Conservation (phyloP, 164 flowering plant species). For the Vitis cinerea region DNA sequence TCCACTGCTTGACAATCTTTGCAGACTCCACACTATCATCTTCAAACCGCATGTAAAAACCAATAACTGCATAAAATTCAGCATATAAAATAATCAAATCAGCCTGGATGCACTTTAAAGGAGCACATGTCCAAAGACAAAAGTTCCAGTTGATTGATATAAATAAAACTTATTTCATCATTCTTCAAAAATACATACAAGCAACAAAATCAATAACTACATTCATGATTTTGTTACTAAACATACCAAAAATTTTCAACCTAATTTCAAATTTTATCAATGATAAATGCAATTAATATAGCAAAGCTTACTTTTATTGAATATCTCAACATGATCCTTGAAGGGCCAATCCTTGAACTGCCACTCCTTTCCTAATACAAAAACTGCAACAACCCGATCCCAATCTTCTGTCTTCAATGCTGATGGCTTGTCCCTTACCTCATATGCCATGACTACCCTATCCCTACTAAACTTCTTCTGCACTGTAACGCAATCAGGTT, state of each 20-base stretch:
- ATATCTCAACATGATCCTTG: conserved; percentile 92
- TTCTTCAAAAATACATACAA: not conserved
- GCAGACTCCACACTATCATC: conserved; percentile 99
- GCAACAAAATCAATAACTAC: not conserved
- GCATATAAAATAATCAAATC: not conserved
- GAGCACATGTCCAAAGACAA: conserved; percentile 2
- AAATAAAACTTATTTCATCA: not conserved
- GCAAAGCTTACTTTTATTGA: conserved; percentile 63
- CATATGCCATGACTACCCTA: conserved; percentile 88
- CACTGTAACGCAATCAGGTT: conserved; percentile 96
- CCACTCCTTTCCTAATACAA: conserved; percentile 98
- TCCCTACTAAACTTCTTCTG: conserved; percentile 99
- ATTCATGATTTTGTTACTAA: not conserved
- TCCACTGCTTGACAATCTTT: conserved; percentile 97
- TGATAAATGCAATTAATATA: not conserved
- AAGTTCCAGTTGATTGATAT: too few relatives aligned
- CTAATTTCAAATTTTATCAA: not conserved
- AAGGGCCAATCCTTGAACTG: conserved; percentile 98
- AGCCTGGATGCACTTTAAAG: too few relatives aligned
- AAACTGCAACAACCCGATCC: conserved; percentile 97
- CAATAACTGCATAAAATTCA: conserved; percentile 66
- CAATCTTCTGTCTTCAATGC: conserved; percentile 91
- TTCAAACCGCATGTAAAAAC: conserved; percentile 95
- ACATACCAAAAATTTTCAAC: not conserved
- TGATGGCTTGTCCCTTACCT: conserved; percentile 98